Conservation (phyloP, 805 yeast genomes). For the Saccharomyces kudriavzevii region DNA sequence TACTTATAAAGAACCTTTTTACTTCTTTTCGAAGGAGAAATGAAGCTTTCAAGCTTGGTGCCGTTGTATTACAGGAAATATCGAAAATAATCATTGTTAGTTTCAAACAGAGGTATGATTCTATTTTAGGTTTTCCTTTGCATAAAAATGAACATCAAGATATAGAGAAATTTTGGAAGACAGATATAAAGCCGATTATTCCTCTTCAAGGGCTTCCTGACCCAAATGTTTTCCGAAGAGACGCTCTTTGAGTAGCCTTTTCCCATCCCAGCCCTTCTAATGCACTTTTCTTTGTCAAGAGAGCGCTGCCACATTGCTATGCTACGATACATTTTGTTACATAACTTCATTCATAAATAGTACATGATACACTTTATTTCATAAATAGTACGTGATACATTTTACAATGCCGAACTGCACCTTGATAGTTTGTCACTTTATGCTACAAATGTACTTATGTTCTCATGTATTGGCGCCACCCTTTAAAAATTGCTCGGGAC, state of each 20-base stretch:
- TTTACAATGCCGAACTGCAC: not conserved
- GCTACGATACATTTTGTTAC: not conserved
- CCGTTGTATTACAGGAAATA: slow-evolving; percentile 31
- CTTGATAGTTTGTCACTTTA: not conserved
- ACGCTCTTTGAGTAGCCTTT: not conserved
- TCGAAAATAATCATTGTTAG: slow-evolving; percentile 18
- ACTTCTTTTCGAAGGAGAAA: slow-evolving; percentile 37
- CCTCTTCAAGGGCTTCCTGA: not conserved
- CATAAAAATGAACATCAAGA: not conserved
- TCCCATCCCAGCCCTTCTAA: not conserved
- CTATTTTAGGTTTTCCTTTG: not conserved
- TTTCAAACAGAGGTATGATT: slow-evolving; percentile 4
- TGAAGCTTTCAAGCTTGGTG: slow-evolving; percentile 32
- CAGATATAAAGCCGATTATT: slow-evolving; percentile 1
- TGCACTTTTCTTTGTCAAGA: not conserved
- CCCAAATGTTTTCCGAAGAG: not conserved
- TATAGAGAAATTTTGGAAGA: slow-evolving; percentile 1
- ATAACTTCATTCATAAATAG: not conserved
- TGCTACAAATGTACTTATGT: not conserved
- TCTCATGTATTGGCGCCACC: not conserved
- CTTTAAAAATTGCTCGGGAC: not conserved
- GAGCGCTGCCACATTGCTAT: not conserved
- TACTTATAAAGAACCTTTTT: slow-evolving; percentile 35
- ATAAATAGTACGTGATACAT: not conserved
- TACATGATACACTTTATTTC: not conserved